A percentile compares a stretch with the other conserved stretches of the same genome.
Evolutionary conservation across 2,329 filamentous ascomycete genomes (phyloP).

Genomic region (Alternaria gansuensis): DNA sequence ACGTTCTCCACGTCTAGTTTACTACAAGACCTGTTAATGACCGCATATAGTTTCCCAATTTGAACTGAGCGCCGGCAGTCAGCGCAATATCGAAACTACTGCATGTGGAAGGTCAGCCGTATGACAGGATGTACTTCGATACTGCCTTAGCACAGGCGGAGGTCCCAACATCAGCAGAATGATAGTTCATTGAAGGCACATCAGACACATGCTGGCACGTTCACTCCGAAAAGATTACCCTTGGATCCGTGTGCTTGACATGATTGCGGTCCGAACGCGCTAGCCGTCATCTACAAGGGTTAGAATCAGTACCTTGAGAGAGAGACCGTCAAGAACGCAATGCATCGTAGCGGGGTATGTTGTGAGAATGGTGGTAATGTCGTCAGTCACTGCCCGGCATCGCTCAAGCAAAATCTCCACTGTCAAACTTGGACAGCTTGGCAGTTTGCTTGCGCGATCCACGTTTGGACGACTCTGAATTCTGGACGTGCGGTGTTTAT

Average conservation of each 20-base stretch:
- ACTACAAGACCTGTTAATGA: background rate
- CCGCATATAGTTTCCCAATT: background rate
- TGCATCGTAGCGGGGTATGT: slow-evolving; percentile 7
- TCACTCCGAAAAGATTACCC: background rate
- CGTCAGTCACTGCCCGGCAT: slow-evolving; percentile 2
- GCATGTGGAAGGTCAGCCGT: background rate
- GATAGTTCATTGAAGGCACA: background rate
- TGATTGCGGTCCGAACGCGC: background rate
- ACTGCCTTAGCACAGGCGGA: no score
- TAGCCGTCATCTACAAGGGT: slow-evolving; percentile 4
- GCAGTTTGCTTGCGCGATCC: no score
- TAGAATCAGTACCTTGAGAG: background rate
- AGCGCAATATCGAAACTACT: background rate
- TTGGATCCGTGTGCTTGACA: background rate
- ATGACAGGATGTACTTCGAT: background rate
- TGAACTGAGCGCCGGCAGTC: background rate
- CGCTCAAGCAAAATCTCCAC: background rate
- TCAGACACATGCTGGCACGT: background rate
- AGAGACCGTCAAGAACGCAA: background rate
- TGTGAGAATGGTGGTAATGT: slow-evolving; percentile 10
- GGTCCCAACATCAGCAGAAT: background rate
- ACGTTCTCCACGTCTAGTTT: background rate
- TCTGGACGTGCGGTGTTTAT: background rate
- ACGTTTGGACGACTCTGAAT: background rate
- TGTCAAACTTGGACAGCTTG: background rate